Percentiles rank a stretch among this genome's conserved stretches.
Evolutionary conservation across 179 eudicot species (phyloP).

Genomic region (Dionaea muscipula): DNA sequence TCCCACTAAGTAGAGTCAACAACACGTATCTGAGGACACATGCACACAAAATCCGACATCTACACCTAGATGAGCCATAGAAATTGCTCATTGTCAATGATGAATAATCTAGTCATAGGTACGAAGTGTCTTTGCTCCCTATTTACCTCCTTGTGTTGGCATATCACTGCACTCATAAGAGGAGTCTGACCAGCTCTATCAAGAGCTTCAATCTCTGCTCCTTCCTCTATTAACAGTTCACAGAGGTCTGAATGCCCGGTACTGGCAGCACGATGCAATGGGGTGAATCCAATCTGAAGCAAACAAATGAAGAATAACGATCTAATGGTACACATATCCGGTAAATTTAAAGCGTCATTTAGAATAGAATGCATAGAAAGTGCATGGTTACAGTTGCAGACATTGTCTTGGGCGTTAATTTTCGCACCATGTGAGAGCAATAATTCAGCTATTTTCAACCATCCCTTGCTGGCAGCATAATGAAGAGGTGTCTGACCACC

Average conservation of each 20-base stretch:
- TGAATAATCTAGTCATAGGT: too few species aligned
- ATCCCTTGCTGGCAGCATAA: conserved; percentile 98
- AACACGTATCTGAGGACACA: too few species aligned
- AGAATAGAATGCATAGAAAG: neutral
- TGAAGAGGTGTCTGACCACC: conserved; percentile 96
- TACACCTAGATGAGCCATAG: too few species aligned
- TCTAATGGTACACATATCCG: neutral
- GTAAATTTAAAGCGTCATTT: neutral
- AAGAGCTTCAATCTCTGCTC: conserved; percentile 76
- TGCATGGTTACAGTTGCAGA: conserved; percentile 3
- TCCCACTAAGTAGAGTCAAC: too few species aligned
- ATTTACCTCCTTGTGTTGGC: conserved; percentile 61
- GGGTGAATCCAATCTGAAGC: conserved; percentile 86
- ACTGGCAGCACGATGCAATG: conserved; percentile 98
- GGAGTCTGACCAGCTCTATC: conserved; percentile 82
- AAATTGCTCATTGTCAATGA: too few species aligned
- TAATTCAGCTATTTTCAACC: conserved; percentile 58
- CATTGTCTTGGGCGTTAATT: conserved; percentile 82
- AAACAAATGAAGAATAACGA: neutral
- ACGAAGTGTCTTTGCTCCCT: too few species aligned
- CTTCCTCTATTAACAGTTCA: conserved; percentile 86
- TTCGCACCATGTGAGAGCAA: conserved; percentile 70
- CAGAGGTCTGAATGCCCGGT: conserved; percentile 69
- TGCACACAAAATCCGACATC: too few species aligned
- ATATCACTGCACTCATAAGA: conserved; percentile 81